Evolutionary conservation across 805 yeast genomes (phyloP), one percentile per base, ranked within the genome.

Genomic region (Zygotorulaspora chibaensis): DNA sequence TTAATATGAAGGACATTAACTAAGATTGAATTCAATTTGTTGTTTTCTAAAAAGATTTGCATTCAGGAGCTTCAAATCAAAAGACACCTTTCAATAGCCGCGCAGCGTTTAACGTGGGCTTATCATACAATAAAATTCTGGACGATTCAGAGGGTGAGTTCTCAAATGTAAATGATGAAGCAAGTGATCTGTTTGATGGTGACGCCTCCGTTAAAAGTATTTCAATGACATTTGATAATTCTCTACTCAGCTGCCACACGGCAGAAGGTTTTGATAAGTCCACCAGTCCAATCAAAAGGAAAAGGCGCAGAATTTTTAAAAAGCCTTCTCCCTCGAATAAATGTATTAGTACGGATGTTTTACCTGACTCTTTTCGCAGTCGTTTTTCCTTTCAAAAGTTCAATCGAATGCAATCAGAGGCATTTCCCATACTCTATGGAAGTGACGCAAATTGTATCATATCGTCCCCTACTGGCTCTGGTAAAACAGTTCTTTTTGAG

Each of bases 391-490:
- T 57, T 40, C 25, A 41, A 17, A 31, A 35, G 12, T 63, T 78
- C 56, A 79, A 79, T 49, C 63, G 52, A 45, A 76, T 79, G 81
- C 83, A 79, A 57, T 66, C 77, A 1, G 63, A 60, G 38, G 70
- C 76, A 6, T 77, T 74, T 47, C 45, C 59, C 2, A 25, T 43
- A 1, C 46, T 78, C 4, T 78, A 69, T 52, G 51, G 64, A 3
- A 41, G 56, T 2, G 54, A 60, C 13, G 52, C 60, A 26, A 78
- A 76, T 47, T 71, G 74, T 51, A 74, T 78, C 3, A 62, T 78
- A 8, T 69, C 79, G 34, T 66, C 83, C 3, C 83, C 84, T 1
- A 76, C 83, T 0, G 83, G 83, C 0, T 77, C 83, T 0, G 83
- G 84, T 0, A 79, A 79, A 51, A 77, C 83, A 0, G 80, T 71